Evolutionary conservation across 768 basidiomycete species (phyloP), one percentile per base, ranked within the genome.

Genomic region (Cyathus striatus): DNA sequence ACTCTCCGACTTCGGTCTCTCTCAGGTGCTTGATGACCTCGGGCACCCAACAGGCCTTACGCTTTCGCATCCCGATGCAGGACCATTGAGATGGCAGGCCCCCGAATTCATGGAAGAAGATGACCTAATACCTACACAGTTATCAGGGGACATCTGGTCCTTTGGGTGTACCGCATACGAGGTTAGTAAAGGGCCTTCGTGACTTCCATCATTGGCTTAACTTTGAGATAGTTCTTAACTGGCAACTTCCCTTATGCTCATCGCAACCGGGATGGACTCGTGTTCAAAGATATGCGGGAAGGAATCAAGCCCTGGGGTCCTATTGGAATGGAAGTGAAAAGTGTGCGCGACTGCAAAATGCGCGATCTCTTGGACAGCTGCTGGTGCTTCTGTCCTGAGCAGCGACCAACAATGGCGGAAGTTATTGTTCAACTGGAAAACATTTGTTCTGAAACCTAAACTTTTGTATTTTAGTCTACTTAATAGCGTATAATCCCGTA

Each of bases 1-100:
- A 24, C 50, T 75, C 1, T 64, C 68, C 18, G 73, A 75, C 49
- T 74, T 75, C 42, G 73, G 73, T 30, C 59, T 75, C 13, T 61
- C 64, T 3, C 50, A 64, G 41, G 60, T 63, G 7, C 51, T 66
- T 18, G 61, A 60, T 17, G 59, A 59, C 6, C 47, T 63, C 1
- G 52, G 51, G 3, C 44, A 56, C 6, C 58, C 58, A 0, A 56
- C 55, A 7, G 64, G 64, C 1, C 49, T 52, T 25, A 65, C 62
- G 0, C 53, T 60, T 6, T 62, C 60, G 3, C 54, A 51, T 23
- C 56, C 57, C 22, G 53, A 54, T n/a, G 52, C 53, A 6, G 64
- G 61, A 0, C 61, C 64, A 6, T 40, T 59, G 14, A 51, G 64
- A 9, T 66, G 64, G 64, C 61, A 62, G 43, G 58, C 60, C 6